A percentile compares a stretch with the other conserved stretches of the same genome.
Conservation (phyloP, 1,284 basidiomycete species). For the Ustilago tritici region DNA sequence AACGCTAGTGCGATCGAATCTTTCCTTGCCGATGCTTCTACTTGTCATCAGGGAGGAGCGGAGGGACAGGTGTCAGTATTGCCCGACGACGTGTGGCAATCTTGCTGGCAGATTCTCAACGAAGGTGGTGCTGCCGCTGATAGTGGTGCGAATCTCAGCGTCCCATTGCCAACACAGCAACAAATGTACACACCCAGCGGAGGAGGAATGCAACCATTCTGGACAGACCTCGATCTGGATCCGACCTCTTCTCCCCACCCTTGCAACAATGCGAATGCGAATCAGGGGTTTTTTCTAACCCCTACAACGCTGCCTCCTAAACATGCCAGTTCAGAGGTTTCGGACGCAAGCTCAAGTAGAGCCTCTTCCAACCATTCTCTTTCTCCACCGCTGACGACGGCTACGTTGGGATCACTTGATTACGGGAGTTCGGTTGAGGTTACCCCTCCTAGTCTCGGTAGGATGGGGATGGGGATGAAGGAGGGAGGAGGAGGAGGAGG, state of each 20-base stretch:
- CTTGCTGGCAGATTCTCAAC: constrained; percentile 33
- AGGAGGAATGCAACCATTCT: not conserved
- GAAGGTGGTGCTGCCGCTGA: constrained; percentile 3
- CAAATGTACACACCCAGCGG: no score
- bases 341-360: not conserved
- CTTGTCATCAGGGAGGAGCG: not conserved
- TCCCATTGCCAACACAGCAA: no score
- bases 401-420: constrained; percentile 18
- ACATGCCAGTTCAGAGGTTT: not conserved
- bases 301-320: not conserved
- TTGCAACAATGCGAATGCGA: not conserved
- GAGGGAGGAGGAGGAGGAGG: not conserved
- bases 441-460: not conserved
- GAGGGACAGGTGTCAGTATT: constrained; percentile 7
- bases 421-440: constrained; percentile 7
- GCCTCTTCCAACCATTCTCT: constrained; percentile 33
- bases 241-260: not conserved
- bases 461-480: not conserved
- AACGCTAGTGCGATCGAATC: not conserved
- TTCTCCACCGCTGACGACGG: constrained; percentile 23
- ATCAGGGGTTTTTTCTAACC: not conserved
- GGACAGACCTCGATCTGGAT: not conserved
- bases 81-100: constrained; percentile 40
- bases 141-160: no score
- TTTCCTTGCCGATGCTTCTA: not conserved